phyloP scores from a whole-genome alignment of 768 basidiomycete species.

The Suillus tomentosus region DNA sequence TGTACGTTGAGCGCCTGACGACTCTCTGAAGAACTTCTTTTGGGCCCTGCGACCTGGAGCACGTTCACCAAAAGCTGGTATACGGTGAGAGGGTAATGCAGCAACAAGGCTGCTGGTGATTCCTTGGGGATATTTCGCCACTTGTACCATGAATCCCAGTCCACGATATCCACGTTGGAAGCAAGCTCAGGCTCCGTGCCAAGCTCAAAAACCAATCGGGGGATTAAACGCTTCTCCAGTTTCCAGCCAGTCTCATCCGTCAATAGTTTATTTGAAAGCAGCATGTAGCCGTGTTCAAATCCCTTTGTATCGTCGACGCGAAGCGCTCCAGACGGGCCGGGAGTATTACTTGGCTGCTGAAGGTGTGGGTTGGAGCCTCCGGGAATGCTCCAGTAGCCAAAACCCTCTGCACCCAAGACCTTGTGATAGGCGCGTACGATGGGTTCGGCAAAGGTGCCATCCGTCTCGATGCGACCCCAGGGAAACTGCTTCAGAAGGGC shows the following conservation, averaged over 20 bases:
- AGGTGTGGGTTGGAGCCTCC: constrained; percentile 38
- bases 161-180: constrained; percentile 32
- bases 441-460: constrained; percentile 39
- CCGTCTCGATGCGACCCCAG: constrained; percentile 45
- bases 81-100: constrained; percentile 45
- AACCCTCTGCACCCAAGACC: constrained; percentile 41
- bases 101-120: constrained; percentile 45
- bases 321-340: constrained; percentile 7
- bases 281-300: constrained; percentile 36
- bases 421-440: constrained; percentile 38
- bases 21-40: constrained; percentile 19
- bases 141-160: constrained; percentile 47
- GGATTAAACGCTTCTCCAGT: constrained; percentile 36
- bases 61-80: constrained; percentile 40
- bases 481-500: constrained; percentile 40
- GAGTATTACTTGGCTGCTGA: constrained; percentile 15
- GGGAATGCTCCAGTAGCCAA: constrained; percentile 44
- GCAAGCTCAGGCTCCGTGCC: constrained; percentile 29
- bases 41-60: constrained; percentile 33
- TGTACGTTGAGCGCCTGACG: constrained; percentile 37
- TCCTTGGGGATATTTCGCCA: constrained; percentile 46
- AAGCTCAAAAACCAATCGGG: constrained; percentile 33
- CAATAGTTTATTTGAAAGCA: constrained; percentile 33
- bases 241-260: constrained; percentile 41
- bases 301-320: constrained; percentile 17